These are phyloP conservation scores for Clavispora vitiphila DNA, from an alignment of 805 yeast species.

Conservation along the genomic window DNA sequence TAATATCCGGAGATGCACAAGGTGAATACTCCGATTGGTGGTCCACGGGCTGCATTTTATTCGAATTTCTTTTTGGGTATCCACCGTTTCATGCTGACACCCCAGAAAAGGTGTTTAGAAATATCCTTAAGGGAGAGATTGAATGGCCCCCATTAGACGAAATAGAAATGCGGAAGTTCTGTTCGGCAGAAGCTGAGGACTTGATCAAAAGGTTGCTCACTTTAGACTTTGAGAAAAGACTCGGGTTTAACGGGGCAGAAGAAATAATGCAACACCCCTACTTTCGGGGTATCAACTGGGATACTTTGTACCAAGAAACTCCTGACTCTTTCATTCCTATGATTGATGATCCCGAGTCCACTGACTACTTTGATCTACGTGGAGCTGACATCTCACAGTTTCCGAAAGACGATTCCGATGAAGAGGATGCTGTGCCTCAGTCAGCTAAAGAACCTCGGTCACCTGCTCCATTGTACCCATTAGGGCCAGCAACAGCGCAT, in stretches of 20 bases:
- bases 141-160: constrained; percentile 76
- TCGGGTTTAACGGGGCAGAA: constrained; percentile 73
- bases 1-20: constrained; percentile 79
- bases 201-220: constrained; percentile 59
- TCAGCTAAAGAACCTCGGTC: constrained; percentile 11
- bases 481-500: constrained; percentile 5
- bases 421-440: constrained; percentile 16
- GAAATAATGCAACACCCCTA: constrained; percentile 80
- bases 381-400: constrained; percentile 76
- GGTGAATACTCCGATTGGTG: constrained; percentile 95
- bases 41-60: constrained; percentile 94
- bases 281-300: constrained; percentile 73
- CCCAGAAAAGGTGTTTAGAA: constrained; percentile 77
- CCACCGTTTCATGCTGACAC: constrained; percentile 90
- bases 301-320: constrained; percentile 56
- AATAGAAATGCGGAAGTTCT: constrained; percentile 47
- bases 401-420: constrained; percentile 43
- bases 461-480: constrained; percentile 4
- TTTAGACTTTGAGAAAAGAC: constrained; percentile 58
- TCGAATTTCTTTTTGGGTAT: constrained; percentile 86
- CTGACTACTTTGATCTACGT: constrained; percentile 86
- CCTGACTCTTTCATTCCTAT: constrained; percentile 78
- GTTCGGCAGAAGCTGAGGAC: constrained; percentile 68
- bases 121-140: constrained; percentile 67
- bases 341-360: constrained; percentile 73